Base-by-base conservation (phyloP, 352 stramenopile species). In the Pythium dissimile region DNA sequence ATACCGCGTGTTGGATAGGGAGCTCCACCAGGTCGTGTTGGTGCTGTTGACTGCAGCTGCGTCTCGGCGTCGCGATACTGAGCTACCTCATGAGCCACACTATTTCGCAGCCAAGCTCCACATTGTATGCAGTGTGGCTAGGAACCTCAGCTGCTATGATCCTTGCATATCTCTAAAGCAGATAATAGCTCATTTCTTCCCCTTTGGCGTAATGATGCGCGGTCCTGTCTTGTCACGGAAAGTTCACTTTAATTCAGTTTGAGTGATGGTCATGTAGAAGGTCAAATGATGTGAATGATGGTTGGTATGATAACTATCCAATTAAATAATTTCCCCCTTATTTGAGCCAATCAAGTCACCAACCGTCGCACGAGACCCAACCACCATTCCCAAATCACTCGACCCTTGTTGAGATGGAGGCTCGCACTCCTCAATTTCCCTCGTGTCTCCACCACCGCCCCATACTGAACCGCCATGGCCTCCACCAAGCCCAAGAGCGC, bases 401-500 rank as follows among this genome's bases (percentile, higher is more conserved):
- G n/a, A n/a, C n/a, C n/a, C n/a, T n/a, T n/a, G n/a, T n/a, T n/a
- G n/a, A n/a, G n/a, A n/a, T n/a, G n/a, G n/a, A n/a, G 23, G 42
- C 26, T 10, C 27, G 5, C 47, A 57, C 49, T 57, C 18, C 30
- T 27, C 50, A 37, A 27, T 57, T 46, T n/a, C 20, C 12, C 34
- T 43, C 30, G 13, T 23, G 26, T 9, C 32, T 8, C n/a, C 20
- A 4, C 1, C 39, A 37, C 13, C 16, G 12, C 30, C 20, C 12
- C 18, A 32, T 16, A 27, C 31, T 16, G 12, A 3, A 54, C n/a
- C 23, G 18, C n/a, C 9, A 59, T 59, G 52, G 39, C 39, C 15
- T 30, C 52, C 2, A 11, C 28, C 12, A 62, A 55, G 37, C 2
- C 26, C 35, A 62, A 54, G 54, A 62, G 54, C 54, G 54, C 54